Evolutionary conservation across 768 basidiomycete species (phyloP), one percentile per base, ranked within the genome.

Genomic region (Lactarius trivialis): DNA sequence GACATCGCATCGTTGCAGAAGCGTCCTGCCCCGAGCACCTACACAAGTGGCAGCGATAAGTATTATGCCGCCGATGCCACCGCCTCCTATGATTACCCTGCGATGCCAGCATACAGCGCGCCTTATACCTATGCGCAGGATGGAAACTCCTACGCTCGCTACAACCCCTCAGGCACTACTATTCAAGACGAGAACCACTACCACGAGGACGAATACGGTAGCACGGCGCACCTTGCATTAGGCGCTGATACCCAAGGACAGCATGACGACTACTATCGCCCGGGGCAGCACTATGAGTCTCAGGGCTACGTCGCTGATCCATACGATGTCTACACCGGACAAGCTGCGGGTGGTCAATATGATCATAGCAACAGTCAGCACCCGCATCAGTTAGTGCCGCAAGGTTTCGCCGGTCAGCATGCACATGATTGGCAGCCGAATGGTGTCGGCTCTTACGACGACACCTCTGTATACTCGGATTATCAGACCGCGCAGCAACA

Each of bases 21-120:
- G 66, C 80, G 82, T 60, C 83, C 83, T 21, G 74, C 82, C 39
- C 78, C 86, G 0, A 79, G 80, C 60, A 84, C 79, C 8, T 80
- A 83, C 71, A 80, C 61, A 30, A 65, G 60, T 3, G 76, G 79
- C 68, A 79, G 63, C n/a, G 63, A 74, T 63, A 73, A 84, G 66
- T 80, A 81, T 67, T 82, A 83, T 71, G 74, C 77, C 65, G 74
- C 76, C 56, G 83, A 87, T 65, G 71, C 70, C 64, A 79, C 79
- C 69, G 78, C 76, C 56, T 72, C 75, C 36, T 76, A 55, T 24
- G 81, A 82, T 59, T 87, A 79, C 65, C 81, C 87, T 7, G 82
- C 87, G 2, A 91, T 92, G 88, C 89, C 89, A 33, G 80, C 83
- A 15, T 90, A 88, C 75, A 85, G 82, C 62, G 70, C 71, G 53